Base-by-base conservation (phyloP, 1,284 basidiomycete genomes). In the Schizophyllum amplum region DNA sequence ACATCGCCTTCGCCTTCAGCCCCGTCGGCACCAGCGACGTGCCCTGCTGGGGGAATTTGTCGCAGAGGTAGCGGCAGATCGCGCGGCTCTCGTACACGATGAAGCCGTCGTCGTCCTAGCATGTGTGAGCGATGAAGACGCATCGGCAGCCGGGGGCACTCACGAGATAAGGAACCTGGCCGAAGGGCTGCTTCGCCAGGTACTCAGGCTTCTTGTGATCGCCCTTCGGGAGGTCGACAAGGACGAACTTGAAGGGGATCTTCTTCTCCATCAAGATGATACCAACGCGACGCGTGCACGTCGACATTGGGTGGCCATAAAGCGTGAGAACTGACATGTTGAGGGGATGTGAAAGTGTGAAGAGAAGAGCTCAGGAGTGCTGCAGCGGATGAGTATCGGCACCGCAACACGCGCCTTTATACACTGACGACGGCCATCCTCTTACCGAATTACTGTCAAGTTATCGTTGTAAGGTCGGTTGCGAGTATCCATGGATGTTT, bases 121-220 rank as follows among this genome's bases (percentile, higher is more conserved):
- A 50, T 1, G 3, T 5, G 7, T 4, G 17, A 42, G 33, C 2
- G 3, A 17, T 4, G 3, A 13, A 9, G 7, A 17, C 7, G 33
- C 2, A 17, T 42, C 7, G 33, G 17, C 11, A 17, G 7, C 13
- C 7, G 7, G 7, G 33, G 13, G 5, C 5, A 63, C 76, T 47
- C 57, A 80, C 77, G 56, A 86, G 72, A 67, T 76, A 82, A 1
- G 85, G 85, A 57, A 86, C 68, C 66, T 83, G 78, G 21, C 82
- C 82, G 59, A 86, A 87, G 0, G 85, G 84, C 63, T 87, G 84
- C 47, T 71, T 64, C 33, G 63, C 65, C 15, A 74, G 27, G 70
- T 71, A 76, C 22, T 66, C 73, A 2, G 75, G 62, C 0, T 60
- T 24, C 66, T 80, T 82, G 49, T 82, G 76, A 61, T 77, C 74